These are phyloP conservation scores for Xerocomus nothofagi DNA, from an alignment of 1,284 basidiomycete genomes.

Conservation along the genomic window DNA sequence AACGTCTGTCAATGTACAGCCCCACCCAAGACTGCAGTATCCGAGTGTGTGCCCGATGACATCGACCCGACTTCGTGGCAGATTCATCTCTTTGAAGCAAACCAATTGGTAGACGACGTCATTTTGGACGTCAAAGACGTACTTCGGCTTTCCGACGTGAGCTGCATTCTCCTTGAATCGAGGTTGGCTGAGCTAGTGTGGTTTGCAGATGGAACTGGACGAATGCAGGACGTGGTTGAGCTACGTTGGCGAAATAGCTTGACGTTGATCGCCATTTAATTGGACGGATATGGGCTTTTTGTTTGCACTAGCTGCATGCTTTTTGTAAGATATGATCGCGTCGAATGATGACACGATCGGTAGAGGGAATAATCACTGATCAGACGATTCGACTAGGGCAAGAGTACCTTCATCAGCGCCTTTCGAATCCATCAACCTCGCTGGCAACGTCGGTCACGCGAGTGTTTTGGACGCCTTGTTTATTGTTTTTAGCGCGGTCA, in stretches of 20 bases:
- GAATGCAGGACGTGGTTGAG: constrained; percentile 29
- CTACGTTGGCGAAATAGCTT: constrained; percentile 4
- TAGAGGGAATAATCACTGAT: no score
- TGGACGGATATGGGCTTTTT: background rate
- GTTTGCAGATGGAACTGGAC: constrained; percentile 25
- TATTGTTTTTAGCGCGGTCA: constrained; percentile 31
- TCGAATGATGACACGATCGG: constrained; percentile 12
- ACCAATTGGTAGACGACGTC: constrained; percentile 39
- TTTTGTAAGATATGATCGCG: constrained; percentile 12
- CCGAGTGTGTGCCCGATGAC: background rate
- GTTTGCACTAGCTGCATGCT: background rate
- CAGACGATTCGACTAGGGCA: no score
- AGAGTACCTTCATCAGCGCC: no score
- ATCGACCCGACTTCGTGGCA: constrained; percentile 17
- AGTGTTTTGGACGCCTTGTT: background rate
- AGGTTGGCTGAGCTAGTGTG: constrained; percentile 2
- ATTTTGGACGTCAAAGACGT: constrained; percentile 46
- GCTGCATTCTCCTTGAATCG: constrained; percentile 7
- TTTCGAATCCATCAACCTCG: background rate
- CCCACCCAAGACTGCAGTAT: background rate
- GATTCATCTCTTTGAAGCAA: constrained; percentile 33
- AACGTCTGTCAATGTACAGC: constrained; percentile 8
- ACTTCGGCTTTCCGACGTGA: constrained; percentile 44
- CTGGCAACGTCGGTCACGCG: no score
- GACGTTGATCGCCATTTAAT: no score